Evolutionary conservation across 306 rosid species (phyloP).

Genomic region (Cucumis hystrix): DNA sequence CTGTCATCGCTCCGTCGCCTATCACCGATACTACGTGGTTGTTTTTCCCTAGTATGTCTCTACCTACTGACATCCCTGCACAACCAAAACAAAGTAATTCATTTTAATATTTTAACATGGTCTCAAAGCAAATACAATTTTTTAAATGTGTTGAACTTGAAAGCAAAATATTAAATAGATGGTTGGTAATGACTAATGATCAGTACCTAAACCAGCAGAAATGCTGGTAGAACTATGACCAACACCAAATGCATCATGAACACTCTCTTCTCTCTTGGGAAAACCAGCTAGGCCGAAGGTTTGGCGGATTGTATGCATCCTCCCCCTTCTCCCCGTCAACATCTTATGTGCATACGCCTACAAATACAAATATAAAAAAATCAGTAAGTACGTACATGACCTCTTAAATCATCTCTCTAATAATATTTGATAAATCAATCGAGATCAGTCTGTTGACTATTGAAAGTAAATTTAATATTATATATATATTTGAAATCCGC

Average conservation of each 20-base stretch:
- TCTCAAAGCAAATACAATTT: too few species aligned
- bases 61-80: constrained; percentile 56
- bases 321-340: constrained; percentile 54
- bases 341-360: constrained; percentile 63
- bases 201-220: constrained; percentile 42
- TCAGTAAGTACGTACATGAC: too few species aligned
- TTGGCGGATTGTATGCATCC: constrained; percentile 52
- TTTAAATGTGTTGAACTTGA: too few species aligned
- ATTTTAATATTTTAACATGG: too few species aligned
- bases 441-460: too few species aligned
- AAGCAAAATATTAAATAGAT: too few species aligned
- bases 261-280: constrained; percentile 57
- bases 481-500: too few species aligned
- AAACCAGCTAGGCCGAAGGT: constrained; percentile 54
- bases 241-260: constrained; percentile 47
- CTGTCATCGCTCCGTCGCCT: constrained; percentile 70
- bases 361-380: neutral
- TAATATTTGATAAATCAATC: too few species aligned
- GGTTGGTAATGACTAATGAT: too few species aligned
- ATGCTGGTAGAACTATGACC: constrained; percentile 68
- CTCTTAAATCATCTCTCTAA: too few species aligned
- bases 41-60: constrained; percentile 39
- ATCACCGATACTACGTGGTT: constrained; percentile 51
- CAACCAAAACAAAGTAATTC: neutral
- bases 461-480: too few species aligned